Evolutionary conservation across 148 eudicot genomes (phyloP).

Genomic region (Chenopodium berlandieri): DNA sequence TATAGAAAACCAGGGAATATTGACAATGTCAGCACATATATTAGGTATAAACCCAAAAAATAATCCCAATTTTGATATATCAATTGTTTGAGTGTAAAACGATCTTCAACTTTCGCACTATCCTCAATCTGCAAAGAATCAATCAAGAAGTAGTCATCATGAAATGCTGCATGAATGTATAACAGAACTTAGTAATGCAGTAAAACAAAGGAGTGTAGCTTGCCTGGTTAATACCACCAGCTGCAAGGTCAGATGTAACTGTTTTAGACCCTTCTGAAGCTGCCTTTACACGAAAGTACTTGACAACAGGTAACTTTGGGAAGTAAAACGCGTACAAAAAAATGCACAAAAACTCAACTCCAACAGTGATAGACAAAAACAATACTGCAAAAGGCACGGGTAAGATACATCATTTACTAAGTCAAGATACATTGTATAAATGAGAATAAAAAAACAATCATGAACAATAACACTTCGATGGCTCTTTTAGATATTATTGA

Average conservation of each 20-base stretch:
- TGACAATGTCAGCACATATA: slow-evolving; percentile 63
- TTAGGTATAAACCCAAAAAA: slow-evolving; percentile 49
- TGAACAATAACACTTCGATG: not conserved
- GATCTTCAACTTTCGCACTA: slow-evolving; percentile 23
- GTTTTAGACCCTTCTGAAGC: slow-evolving; percentile 63
- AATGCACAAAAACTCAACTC: slow-evolving; percentile 48
- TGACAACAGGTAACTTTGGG: slow-evolving; percentile 57
- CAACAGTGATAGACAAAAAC: slow-evolving; percentile 46
- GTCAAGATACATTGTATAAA: too few species aligned
- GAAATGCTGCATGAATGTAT: not conserved
- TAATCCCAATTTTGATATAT: slow-evolving; percentile 54
- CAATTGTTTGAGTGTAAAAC: slow-evolving; percentile 50
- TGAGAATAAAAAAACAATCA: not conserved
- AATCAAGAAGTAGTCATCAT: not conserved
- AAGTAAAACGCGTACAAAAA: slow-evolving; percentile 49
- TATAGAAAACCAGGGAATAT: slow-evolving; percentile 77
- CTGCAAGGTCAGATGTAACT: slow-evolving; percentile 52
- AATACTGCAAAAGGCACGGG: slow-evolving; percentile 40
- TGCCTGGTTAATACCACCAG: slow-evolving; percentile 52
- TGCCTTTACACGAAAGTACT: slow-evolving; percentile 59
- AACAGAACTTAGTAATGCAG: not conserved
- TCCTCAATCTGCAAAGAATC: slow-evolving; percentile 31
- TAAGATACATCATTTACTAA: too few species aligned
- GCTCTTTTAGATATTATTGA: too few species aligned
- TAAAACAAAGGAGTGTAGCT: not conserved